phyloP scores from a whole-genome alignment of 129 eudicot species.

The Chrysanthemum makinoi region DNA sequence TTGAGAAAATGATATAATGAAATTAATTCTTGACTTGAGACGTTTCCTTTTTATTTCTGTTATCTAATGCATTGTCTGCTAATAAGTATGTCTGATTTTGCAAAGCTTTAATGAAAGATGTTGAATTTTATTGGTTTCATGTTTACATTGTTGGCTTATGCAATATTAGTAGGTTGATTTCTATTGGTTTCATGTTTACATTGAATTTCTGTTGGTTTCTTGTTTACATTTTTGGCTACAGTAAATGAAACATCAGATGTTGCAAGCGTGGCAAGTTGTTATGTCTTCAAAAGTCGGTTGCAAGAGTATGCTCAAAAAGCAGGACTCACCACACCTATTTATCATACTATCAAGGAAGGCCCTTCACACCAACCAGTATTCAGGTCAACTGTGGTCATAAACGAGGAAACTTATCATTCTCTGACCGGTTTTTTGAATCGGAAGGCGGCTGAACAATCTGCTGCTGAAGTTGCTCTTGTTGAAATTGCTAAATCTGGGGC shows the following conservation, averaged over 20 bases:
- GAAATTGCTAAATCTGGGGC: constrained; percentile 60
- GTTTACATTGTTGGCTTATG: neutral
- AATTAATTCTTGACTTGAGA: neutral
- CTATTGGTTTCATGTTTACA: too few relatives aligned
- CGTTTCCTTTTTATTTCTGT: neutral
- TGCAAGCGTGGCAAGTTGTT: constrained; percentile 78
- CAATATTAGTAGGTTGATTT: too few relatives aligned
- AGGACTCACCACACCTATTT: constrained; percentile 71
- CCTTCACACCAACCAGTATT: constrained; percentile 96
- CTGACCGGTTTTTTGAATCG: constrained; percentile 81
- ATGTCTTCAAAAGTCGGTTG: constrained; percentile 92
- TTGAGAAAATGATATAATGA: neutral
- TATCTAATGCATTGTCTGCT: constrained; percentile 1
- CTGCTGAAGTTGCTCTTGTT: constrained; percentile 95
- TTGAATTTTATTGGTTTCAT: neutral
- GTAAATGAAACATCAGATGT: constrained; percentile 11
- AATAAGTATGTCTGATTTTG: neutral
- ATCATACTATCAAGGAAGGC: constrained; percentile 88
- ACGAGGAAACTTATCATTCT: constrained; percentile 70
- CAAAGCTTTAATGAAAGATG: neutral
- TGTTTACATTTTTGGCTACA: constrained; percentile 10
- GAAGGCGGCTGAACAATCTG: constrained; percentile 96
- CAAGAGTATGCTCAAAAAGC: constrained; percentile 92
- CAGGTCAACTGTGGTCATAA: constrained; percentile 73
- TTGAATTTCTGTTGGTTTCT: neutral